These are phyloP conservation scores for Brassica balearica DNA, from an alignment of 441 rosid species.

Conservation along the genomic window DNA sequence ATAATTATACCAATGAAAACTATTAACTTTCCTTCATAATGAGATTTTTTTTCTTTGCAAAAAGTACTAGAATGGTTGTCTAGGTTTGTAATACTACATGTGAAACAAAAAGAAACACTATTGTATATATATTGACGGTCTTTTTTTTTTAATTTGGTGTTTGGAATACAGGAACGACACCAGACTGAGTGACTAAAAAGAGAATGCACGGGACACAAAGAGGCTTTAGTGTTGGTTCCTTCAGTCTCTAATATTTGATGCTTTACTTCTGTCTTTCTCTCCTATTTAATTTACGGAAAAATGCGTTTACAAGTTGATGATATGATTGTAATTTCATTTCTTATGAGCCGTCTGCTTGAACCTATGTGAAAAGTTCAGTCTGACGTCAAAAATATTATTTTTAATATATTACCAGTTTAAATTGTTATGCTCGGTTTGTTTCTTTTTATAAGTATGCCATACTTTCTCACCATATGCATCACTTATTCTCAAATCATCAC, in stretches of 20 bases:
- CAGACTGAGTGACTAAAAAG: slow-evolving; percentile 36
- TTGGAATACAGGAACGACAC: slow-evolving; percentile 18
- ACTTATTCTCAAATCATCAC: not conserved
- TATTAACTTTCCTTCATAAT: not conserved
- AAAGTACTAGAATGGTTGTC: not conserved
- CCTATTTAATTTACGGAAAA: not conserved
- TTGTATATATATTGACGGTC: not conserved
- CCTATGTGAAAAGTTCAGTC: not conserved
- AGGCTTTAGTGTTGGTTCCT: slow-evolving; percentile 6
- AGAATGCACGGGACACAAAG: not conserved
- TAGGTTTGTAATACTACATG: slow-evolving; percentile 6
- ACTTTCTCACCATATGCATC: not conserved
- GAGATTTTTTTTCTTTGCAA: not conserved
- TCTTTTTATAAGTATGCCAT: not conserved
- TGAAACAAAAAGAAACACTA: not conserved
- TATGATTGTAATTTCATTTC: not conserved
- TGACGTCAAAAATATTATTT: not conserved
- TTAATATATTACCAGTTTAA: not conserved
- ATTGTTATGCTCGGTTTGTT: slow-evolving; percentile 5
- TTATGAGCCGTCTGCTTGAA: slow-evolving; percentile 3
- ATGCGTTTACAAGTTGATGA: not conserved
- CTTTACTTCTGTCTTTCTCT: slow-evolving; percentile 13
- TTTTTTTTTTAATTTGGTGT: slow-evolving; percentile 4
- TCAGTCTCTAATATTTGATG: slow-evolving; percentile 15
- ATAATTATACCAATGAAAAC: not conserved